Conservation (phyloP, 2,329 filamentous ascomycete species). For the Fusarium pseudocircinatum region DNA sequence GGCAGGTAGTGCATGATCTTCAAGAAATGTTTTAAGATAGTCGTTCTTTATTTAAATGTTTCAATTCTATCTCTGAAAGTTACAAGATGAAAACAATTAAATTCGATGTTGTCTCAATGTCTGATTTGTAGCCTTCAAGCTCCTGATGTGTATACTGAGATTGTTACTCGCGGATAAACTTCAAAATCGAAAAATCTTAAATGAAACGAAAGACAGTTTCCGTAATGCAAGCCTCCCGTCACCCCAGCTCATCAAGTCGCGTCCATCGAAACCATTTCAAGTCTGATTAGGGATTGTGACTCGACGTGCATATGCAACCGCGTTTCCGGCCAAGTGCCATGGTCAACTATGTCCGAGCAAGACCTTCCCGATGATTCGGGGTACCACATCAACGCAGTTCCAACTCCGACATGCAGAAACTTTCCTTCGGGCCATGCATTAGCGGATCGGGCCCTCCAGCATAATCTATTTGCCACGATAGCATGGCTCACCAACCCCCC, state of each 20-base stretch:
- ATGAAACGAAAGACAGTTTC: fast-evolving
- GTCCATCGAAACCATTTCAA: background rate
- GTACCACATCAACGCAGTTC: background rate
- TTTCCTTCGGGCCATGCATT: background rate
- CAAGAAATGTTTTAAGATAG: no score
- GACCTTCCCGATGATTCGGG: background rate
- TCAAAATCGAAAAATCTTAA: fast-evolving
- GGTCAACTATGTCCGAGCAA: background rate
- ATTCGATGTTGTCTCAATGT: fast-evolving
- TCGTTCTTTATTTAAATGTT: background rate
- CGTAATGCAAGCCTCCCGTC: background rate
- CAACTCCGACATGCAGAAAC: background rate
- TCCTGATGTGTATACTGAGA: no score
- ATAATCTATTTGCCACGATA: background rate
- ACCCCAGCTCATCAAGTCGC: background rate
- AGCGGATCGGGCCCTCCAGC: background rate
- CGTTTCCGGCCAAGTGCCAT: background rate
- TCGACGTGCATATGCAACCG: background rate
- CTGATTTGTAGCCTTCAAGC: fast-evolving
- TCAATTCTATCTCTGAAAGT: background rate
- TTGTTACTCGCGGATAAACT: fast-evolving
- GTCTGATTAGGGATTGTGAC: background rate
- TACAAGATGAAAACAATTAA: fast-evolving
- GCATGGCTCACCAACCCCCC: background rate
- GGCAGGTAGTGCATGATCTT: background rate